Evolutionary conservation across 2,329 filamentous ascomycete species (phyloP).

Genomic region (Colletotrichum tofieldiae): DNA sequence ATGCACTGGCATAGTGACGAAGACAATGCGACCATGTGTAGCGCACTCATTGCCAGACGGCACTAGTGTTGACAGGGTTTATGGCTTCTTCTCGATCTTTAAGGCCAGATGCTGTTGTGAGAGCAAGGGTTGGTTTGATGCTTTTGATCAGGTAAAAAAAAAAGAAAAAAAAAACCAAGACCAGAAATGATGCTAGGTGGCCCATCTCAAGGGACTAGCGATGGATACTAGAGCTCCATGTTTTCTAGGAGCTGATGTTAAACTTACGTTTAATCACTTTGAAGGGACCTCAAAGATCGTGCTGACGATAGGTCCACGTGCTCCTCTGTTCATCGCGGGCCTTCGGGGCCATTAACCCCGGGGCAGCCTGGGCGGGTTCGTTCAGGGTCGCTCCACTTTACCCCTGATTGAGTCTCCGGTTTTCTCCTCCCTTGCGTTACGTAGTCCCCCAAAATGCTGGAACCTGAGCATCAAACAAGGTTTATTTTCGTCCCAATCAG

Average conservation of each 20-base stretch:
- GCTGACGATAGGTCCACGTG: neutral
- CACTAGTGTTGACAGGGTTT: neutral
- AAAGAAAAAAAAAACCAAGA: no score
- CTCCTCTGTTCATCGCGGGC: neutral
- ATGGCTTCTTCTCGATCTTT: neutral
- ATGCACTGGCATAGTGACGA: neutral
- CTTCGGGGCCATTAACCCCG: neutral
- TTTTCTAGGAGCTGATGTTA: neutral
- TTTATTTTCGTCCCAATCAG: neutral
- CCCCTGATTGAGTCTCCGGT: constrained; percentile 6
- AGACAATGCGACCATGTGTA: neutral
- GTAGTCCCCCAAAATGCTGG: neutral
- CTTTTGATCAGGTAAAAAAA: neutral
- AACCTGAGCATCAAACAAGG: neutral
- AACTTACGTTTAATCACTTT: no score
- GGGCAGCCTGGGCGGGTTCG: neutral
- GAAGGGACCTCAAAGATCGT: neutral
- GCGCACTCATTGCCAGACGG: neutral
- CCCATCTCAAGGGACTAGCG: no score
- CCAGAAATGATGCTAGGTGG: neutral
- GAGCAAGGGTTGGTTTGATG: neutral
- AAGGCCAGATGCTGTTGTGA: neutral
- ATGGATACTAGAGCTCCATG: neutral
- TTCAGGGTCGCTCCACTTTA: neutral
- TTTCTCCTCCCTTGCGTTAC: neutral